phyloP scores from a whole-genome alignment of 169 alveolate genomes.

The Amoebophrya sp. region DNA sequence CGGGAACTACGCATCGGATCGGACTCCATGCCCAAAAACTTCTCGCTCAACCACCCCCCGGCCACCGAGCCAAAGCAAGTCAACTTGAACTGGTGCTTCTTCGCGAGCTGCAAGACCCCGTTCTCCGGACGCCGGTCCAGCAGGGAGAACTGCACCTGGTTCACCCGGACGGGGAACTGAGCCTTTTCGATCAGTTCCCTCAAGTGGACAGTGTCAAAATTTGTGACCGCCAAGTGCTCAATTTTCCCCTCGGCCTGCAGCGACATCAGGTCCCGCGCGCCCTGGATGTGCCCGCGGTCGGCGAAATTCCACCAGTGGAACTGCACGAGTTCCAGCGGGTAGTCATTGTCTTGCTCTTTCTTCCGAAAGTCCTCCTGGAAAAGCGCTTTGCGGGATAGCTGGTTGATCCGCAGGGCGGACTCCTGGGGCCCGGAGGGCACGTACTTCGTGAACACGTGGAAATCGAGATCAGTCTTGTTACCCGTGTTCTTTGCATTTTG shows the following conservation, averaged over 20 bases:
- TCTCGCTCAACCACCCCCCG: conserved; percentile 8
- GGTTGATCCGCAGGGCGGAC: neutral
- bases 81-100: neutral
- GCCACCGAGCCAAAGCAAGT: neutral
- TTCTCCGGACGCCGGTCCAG: conserved; percentile 8
- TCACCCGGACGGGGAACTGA: neutral
- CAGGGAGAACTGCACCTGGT: conserved; percentile 19
- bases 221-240: neutral
- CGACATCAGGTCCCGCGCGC: neutral
- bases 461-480: neutral
- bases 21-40: neutral
- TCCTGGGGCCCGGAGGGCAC: neutral
- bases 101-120: neutral
- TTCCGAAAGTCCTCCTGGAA: no score
- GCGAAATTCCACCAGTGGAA: conserved; percentile 5
- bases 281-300: neutral
- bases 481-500: neutral
- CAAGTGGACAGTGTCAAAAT: neutral
- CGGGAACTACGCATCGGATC: neutral
- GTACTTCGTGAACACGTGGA: conserved; percentile 10
- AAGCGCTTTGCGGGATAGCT: neutral
- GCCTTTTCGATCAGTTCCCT: neutral
- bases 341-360: neutral
- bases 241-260: neutral
- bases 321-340: conserved; percentile 2